A percentile compares a stretch with the other conserved stretches of the same genome.
Conservation (phyloP, 805 yeast species). For the Kluyveromyces lactis region DNA sequence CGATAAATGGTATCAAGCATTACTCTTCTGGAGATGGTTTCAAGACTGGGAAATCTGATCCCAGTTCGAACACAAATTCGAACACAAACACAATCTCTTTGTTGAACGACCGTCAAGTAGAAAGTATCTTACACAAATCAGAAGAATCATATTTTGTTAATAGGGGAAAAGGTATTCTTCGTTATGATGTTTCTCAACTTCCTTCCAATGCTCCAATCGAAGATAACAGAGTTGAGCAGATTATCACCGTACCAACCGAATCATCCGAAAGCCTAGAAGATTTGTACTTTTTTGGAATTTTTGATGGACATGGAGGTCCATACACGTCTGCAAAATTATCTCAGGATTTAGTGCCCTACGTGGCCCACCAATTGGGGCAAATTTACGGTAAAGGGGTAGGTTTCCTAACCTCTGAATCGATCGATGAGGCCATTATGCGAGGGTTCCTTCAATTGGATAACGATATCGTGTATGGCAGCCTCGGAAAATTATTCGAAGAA, state of each 20-base stretch:
- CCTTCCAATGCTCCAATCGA: conserved; percentile 92
- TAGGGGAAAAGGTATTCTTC: conserved; percentile 76
- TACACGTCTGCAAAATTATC: conserved; percentile 81
- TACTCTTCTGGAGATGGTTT: conserved; percentile 5
- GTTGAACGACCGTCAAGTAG: conserved; percentile 62
- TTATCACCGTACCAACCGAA: conserved; percentile 57
- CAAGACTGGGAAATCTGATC: neutral
- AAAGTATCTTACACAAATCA: conserved; percentile 53
- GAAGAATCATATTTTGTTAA: conserved; percentile 78
- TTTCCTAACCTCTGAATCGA: conserved; percentile 44
- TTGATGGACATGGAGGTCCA: conserved; percentile 97
- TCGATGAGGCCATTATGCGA: conserved; percentile 70
- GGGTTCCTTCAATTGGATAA: conserved; percentile 83
- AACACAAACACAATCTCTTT: conserved; percentile 30
- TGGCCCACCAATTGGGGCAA: conserved; percentile 67
- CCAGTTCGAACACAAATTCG: neutral
- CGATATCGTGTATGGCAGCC: conserved; percentile 71
- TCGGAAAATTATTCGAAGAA: conserved; percentile 57
- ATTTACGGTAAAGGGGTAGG: conserved; percentile 31
- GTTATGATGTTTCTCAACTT: conserved; percentile 85
- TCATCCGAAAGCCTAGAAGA: conserved; percentile 40
- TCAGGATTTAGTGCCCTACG: conserved; percentile 66
- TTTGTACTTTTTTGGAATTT: conserved; percentile 92
- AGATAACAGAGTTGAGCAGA: conserved; percentile 83
- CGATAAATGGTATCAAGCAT: conserved; percentile 21